Base-by-base conservation (phyloP, 1,139 yeast genomes). In the Candida albicans region DNA sequence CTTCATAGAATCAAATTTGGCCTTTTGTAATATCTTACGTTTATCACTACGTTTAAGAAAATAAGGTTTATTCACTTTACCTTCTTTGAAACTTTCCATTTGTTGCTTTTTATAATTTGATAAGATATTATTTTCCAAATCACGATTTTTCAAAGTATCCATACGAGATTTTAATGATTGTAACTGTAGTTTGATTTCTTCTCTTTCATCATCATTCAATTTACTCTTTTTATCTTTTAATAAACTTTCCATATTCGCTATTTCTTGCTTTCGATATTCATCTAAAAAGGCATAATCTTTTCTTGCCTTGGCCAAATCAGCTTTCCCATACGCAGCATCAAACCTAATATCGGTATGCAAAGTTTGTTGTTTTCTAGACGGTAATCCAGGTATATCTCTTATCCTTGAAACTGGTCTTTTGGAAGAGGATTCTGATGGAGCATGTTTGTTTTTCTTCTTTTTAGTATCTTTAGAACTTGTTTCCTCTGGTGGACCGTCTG, bases 241-340 rank as follows among this genome's bases (percentile, higher is more conserved):
- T 44, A 84, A 64, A 25, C 62, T 55, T 45, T 79, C 73, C 74
- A 91, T 73, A 39, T 84, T 80, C 4, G 68, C 54, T 37, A 87
- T 76, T 60, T 93, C 99, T 12, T 72, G 64, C 51, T 83, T 75
- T 56, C 98, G 75, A 61, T 91, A 91, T 36, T 87, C 91, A 64
- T 91, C 96, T 49, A 93, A 67, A 57, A 93, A 93, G 35, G 82
- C 79, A 67, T 93, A 93, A 58, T 91, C 83, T 56, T 81, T 79
- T 44, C 97, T 73, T 29, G 84, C 78, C 47, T 74, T 73, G 29
- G 71, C 68, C 46, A 80, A 66, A 58, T 90, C 93, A 0, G 95
- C 87, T 55, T 82, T 85, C 46, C 98, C 98, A 51, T 82, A 81
- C 0, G 96, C 90, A 0, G 95, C 79, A 64, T 91, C 96, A 61